phyloP scores from a whole-genome alignment of 176 grass and related monocot species.

The Bothriochloa decipiens region DNA sequence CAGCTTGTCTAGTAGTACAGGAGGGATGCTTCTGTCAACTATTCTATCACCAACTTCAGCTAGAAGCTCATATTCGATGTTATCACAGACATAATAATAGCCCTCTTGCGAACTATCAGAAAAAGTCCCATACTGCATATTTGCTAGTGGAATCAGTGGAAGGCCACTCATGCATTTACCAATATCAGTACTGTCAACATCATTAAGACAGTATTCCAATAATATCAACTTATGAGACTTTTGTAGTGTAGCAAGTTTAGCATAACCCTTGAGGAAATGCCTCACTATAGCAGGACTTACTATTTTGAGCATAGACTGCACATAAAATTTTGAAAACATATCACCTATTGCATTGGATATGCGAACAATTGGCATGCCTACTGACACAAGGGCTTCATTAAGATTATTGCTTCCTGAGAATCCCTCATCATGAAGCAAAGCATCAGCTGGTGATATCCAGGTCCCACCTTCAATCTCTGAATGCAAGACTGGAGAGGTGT shows the following conservation, averaged over 20 bases:
- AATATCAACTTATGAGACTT: constrained; percentile 76
- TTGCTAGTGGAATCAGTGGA: constrained; percentile 85
- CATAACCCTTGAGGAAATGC: constrained; percentile 66
- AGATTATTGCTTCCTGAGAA: constrained; percentile 76
- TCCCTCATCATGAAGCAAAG: constrained; percentile 76
- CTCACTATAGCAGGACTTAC: constrained; percentile 69
- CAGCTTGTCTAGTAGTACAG: constrained; percentile 60
- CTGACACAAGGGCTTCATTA: constrained; percentile 68
- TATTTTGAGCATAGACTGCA: constrained; percentile 49
- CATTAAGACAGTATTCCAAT: constrained; percentile 83
- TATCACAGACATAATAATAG: constrained; percentile 74
- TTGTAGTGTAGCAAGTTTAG: constrained; percentile 45
- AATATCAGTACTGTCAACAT: constrained; percentile 65
- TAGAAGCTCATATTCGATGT: constrained; percentile 80
- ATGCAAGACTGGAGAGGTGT: constrained; percentile 75
- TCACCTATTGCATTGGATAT: constrained; percentile 55
- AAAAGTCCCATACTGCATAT: constrained; percentile 75
- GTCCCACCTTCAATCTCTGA: constrained; percentile 64
- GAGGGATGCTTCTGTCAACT: constrained; percentile 76
- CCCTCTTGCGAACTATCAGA: constrained; percentile 49
- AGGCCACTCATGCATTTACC: constrained; percentile 75
- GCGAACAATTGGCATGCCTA: constrained; percentile 69
- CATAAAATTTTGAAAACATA: constrained; percentile 78
- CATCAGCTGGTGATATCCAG: constrained; percentile 78
- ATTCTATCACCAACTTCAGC: constrained; percentile 66